These are phyloP conservation scores for Penicillium thymicola DNA, from an alignment of 2,329 filamentous ascomycete species.

Conservation along the genomic window DNA sequence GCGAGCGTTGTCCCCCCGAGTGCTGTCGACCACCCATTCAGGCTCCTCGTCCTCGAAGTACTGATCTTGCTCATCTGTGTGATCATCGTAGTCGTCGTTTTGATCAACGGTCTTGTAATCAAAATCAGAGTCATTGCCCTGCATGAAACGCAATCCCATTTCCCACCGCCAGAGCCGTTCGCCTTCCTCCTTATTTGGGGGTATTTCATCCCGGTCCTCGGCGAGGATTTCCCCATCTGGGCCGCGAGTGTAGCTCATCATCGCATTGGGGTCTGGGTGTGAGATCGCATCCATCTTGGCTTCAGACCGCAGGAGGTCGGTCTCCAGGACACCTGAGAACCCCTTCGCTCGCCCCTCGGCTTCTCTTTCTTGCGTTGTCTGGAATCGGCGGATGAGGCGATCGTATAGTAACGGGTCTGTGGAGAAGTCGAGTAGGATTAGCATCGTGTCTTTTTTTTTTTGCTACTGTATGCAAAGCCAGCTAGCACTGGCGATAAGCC, in stretches of 20 bases:
- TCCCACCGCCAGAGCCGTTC: constrained; percentile 66
- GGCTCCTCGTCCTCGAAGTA: constrained; percentile 81
- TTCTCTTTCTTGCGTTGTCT: constrained; percentile 69
- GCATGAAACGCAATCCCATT: constrained; percentile 70
- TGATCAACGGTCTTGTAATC: constrained; percentile 70
- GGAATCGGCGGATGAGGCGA: constrained; percentile 71
- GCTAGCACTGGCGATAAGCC: constrained; percentile 2
- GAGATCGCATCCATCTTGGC: constrained; percentile 65
- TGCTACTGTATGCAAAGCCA: constrained; percentile 9
- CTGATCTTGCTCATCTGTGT: constrained; percentile 63
- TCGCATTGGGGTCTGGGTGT: constrained; percentile 51
- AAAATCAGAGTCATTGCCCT: constrained; percentile 73
- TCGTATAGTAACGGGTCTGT: constrained; percentile 79
- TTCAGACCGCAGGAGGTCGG: constrained; percentile 72
- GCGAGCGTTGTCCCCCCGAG: constrained; percentile 33
- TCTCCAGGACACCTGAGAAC: constrained; percentile 74
- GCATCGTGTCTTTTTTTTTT: constrained; percentile 16
- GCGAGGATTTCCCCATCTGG: constrained; percentile 56
- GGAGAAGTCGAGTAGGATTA: constrained; percentile 24
- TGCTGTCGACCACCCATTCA: constrained; percentile 55
- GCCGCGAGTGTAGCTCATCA: constrained; percentile 50
- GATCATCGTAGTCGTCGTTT: constrained; percentile 69
- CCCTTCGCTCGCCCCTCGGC: constrained; percentile 70
- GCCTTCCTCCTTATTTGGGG: constrained; percentile 63
- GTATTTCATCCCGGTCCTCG: constrained; percentile 57